These are phyloP conservation scores for Pochonia chlamydosporia DNA, from an alignment of 2,329 filamentous ascomycete genomes.

Conservation along the genomic window DNA sequence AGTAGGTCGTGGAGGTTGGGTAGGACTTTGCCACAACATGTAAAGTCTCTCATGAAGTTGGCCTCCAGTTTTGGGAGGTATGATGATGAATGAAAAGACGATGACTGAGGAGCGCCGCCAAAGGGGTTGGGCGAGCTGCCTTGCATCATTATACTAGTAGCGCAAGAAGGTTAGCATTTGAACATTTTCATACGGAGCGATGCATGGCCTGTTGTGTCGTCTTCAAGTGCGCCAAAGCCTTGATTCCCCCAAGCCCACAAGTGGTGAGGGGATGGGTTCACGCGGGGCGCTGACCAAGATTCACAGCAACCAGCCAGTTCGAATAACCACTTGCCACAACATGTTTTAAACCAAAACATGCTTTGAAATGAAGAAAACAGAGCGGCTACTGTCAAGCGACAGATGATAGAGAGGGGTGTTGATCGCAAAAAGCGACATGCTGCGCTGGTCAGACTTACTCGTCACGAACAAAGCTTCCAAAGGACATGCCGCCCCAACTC, in stretches of 20 bases:
- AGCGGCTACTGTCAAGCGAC: background rate
- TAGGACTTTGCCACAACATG: slow-evolving; percentile 84
- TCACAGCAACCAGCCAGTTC: background rate
- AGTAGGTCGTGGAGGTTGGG: slow-evolving; percentile 90
- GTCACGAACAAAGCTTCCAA: slow-evolving; percentile 94
- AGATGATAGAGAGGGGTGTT: background rate
- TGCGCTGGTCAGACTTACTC: slow-evolving; percentile 62
- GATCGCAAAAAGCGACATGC: slow-evolving; percentile 8
- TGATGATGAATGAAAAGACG: slow-evolving; percentile 92
- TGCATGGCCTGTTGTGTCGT: background rate
- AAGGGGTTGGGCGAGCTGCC: slow-evolving; percentile 80
- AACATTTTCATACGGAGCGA: background rate
- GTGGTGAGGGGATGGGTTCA: background rate
- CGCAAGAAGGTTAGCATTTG: background rate
- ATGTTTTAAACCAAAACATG: background rate
- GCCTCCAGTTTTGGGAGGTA: slow-evolving; percentile 95
- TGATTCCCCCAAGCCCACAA: background rate
- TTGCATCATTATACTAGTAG: slow-evolving; percentile 82
- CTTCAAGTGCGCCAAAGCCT: background rate
- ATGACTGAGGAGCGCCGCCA: slow-evolving; percentile 66
- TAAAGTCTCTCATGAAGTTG: slow-evolving; percentile 96
- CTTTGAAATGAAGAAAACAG: background rate
- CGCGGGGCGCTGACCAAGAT: background rate
- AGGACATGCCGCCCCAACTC: slow-evolving; percentile 95
- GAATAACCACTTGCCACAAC: background rate